phyloP scores from a whole-genome alignment of 768 basidiomycete species.

The Pulveroboletus sp. region DNA sequence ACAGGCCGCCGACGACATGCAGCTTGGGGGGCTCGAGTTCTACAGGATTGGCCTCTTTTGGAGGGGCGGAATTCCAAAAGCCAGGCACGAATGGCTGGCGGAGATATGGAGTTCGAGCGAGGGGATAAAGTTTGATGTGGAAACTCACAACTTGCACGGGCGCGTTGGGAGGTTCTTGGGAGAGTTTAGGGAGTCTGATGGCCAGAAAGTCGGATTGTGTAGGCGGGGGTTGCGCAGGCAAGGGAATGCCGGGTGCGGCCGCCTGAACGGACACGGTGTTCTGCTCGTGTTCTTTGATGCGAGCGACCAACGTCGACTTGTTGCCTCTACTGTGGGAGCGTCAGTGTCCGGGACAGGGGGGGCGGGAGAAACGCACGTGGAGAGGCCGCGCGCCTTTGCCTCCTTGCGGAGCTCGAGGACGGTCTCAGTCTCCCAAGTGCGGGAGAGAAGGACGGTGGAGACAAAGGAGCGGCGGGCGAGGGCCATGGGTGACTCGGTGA shows the following conservation, averaged over 20 bases:
- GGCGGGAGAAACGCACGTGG: conserved; percentile 39
- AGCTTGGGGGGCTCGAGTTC: conserved; percentile 41
- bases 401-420: conserved; percentile 49
- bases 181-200: conserved; percentile 55
- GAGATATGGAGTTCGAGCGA: not conserved
- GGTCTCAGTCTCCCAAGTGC: conserved; percentile 52
- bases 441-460: conserved; percentile 53
- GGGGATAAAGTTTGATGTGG: conserved; percentile 5
- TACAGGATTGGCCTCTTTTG: conserved; percentile 26
- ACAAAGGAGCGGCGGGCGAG: conserved; percentile 37
- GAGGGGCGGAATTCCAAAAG: conserved; percentile 52
- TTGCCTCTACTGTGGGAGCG: conserved; percentile 45
- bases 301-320: conserved; percentile 52
- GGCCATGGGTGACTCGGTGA: not conserved
- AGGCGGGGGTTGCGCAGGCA: conserved; percentile 25
- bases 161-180: conserved; percentile 38
- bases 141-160: conserved; percentile 57
- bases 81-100: conserved; percentile 56
- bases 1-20: conserved; percentile 45
- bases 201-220: conserved; percentile 38
- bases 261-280: conserved; percentile 28
- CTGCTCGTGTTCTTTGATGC: conserved; percentile 51
- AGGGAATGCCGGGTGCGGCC: conserved; percentile 42
- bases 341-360: not conserved
- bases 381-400: conserved; percentile 52